Conservation (phyloP, 2,329 filamentous ascomycete genomes). For the Aspergillus sp. region DNA sequence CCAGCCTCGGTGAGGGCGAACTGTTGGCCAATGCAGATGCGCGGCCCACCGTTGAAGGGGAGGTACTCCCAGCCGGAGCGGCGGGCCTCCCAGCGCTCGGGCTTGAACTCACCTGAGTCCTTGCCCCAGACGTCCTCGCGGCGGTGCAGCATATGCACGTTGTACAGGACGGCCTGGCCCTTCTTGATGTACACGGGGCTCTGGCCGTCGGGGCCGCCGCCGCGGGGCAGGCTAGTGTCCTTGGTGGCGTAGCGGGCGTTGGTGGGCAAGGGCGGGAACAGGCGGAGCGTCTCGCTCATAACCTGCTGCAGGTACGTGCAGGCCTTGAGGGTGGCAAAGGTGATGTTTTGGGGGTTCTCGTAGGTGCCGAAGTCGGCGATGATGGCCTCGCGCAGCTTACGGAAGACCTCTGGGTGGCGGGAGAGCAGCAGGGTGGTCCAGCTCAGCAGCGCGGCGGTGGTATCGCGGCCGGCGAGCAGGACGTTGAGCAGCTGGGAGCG, state of each 20-base stretch:
- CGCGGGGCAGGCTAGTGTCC: slow-evolving; percentile 43
- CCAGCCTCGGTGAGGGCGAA: slow-evolving; percentile 40
- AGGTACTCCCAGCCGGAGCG: slow-evolving; percentile 33
- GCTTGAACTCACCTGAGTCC: slow-evolving; percentile 49
- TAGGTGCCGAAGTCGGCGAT: slow-evolving; percentile 22
- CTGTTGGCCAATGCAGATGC: slow-evolving; percentile 37
- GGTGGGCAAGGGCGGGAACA: slow-evolving; percentile 46
- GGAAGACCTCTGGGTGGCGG: slow-evolving; percentile 20
- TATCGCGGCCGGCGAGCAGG: slow-evolving; percentile 42
- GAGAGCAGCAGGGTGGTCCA: slow-evolving; percentile 33
- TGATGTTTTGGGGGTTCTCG: slow-evolving; percentile 27
- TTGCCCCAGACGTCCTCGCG: slow-evolving; percentile 51
- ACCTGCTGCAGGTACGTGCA: slow-evolving; percentile 41
- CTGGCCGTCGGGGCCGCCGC: slow-evolving; percentile 62
- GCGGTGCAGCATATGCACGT: slow-evolving; percentile 70
- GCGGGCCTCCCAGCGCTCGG: slow-evolving; percentile 49
- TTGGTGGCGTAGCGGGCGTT: slow-evolving; percentile 41
- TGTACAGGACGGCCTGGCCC: slow-evolving; percentile 65
- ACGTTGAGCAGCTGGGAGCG: slow-evolving; percentile 54
- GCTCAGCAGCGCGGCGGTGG: slow-evolving; percentile 48
- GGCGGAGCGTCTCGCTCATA: slow-evolving; percentile 42
- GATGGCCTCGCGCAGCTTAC: slow-evolving; percentile 19
- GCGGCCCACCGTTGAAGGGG: slow-evolving; percentile 36
- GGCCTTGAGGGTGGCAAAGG: slow-evolving; percentile 46
- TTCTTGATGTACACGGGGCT: slow-evolving; percentile 66